Percentiles rank a stretch among this genome's conserved stretches.
These are phyloP conservation scores for Fragaria vesca DNA, from an alignment of 306 rosid species.

Conservation along the genomic window DNA sequence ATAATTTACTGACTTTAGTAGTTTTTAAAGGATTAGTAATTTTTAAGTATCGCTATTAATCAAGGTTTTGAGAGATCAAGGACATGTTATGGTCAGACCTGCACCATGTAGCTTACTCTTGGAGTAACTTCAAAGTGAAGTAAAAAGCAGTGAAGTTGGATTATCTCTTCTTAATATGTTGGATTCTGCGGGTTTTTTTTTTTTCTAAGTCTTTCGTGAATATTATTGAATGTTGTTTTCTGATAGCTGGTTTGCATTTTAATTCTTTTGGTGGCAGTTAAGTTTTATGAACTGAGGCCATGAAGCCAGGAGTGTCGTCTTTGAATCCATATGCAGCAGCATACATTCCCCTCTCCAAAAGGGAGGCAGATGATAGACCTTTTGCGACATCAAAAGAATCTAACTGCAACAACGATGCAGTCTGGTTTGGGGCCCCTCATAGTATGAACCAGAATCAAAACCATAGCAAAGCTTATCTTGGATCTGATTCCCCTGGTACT, in stretches of 20 bases:
- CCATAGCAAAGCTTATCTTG: slow-evolving; percentile 22
- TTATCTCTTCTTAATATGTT: neutral
- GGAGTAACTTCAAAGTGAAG: slow-evolving; percentile 3
- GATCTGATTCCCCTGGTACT: slow-evolving; percentile 16
- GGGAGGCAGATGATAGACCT: slow-evolving; percentile 40
- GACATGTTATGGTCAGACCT: neutral
- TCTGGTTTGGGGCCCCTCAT: slow-evolving; percentile 41
- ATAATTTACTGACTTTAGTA: neutral
- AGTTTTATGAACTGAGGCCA: slow-evolving; percentile 29
- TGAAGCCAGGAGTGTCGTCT: slow-evolving; percentile 57
- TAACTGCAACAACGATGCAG: slow-evolving; percentile 30
- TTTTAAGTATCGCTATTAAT: neutral
- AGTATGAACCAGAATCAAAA: slow-evolving; percentile 25
- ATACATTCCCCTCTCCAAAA: slow-evolving; percentile 65
- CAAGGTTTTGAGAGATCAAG: neutral
- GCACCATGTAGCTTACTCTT: neutral
- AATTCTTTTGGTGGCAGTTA: neutral
- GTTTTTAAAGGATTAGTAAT: neutral
- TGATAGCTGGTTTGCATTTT: neutral
- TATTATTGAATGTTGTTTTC: neutral
- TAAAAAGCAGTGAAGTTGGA: neutral
- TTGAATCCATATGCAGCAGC: slow-evolving; percentile 82
- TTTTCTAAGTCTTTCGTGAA: neutral
- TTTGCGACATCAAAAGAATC: slow-evolving; percentile 26
- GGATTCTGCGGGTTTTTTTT: neutral